Evolutionary conservation across 345 rosid species (phyloP), one percentile per base, ranked within the genome.

Genomic region (Odontarrhena argentea): DNA sequence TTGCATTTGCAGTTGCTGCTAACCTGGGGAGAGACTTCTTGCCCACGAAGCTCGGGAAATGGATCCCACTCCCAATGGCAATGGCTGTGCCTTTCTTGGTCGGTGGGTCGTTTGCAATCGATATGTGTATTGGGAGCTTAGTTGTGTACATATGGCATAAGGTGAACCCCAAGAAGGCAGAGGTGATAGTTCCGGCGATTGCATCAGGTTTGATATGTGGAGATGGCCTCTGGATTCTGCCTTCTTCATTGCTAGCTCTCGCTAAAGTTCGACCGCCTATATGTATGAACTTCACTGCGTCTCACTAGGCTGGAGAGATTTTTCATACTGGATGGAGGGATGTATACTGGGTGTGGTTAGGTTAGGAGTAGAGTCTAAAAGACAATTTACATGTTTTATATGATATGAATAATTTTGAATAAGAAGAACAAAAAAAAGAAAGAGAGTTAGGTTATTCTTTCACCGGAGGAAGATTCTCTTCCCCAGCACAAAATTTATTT

Each of bases 31-130:
- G 89, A 75, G 97, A 91, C 67, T 28, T 75, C 5, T 59, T 79
- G 2, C 93, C 97, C 0, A 51, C 55, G 34, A 73, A 42, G 15
- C 63, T 85, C 0, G 83, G 90, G 50, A 87, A 87, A 65, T 94
- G 88, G 82, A 55, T 87, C 22, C 99, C 97, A 3, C 90, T 94
- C 3, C 99, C 96, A 4, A 94, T 94, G 96, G 99, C 93, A 1
- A 94, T 94, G 96, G 99, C 97, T 0, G 93, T 88, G 30, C 99
- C 97, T 12, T 91, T 94, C 82, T 80, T 91, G 7, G 96, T 94
- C 0, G 96, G 99, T 8, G 96, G 91, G 2, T 85, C 90, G 24
- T 93, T 93, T 25, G 92, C 97, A 0, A 80, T 91, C 7, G 99
- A 94, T 30, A 90, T 92, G 95, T 85, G 95, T 47, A 52, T 87